These are phyloP conservation scores for Mrakia frigida DNA, from an alignment of 768 basidiomycete genomes.

Conservation along the genomic window DNA sequence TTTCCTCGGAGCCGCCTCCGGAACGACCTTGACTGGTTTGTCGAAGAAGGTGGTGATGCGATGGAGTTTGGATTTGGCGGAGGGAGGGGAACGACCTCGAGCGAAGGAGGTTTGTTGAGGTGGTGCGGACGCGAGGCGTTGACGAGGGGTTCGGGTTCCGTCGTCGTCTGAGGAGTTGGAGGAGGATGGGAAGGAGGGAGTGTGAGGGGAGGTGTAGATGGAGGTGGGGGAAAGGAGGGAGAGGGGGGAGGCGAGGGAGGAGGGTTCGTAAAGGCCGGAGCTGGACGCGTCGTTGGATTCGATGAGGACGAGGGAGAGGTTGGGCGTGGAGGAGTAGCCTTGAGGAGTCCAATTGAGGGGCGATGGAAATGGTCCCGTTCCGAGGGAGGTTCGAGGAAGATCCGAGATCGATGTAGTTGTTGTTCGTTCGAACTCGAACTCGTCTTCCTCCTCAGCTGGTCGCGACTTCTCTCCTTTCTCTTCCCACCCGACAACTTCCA, in stretches of 20 bases:
- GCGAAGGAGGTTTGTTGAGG: not conserved
- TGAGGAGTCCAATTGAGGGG: not conserved
- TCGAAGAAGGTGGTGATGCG: not conserved
- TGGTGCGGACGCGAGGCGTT: not conserved
- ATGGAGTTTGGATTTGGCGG: not conserved
- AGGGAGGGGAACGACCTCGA: not conserved
- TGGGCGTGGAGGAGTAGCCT: not conserved
- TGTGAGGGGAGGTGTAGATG: not conserved
- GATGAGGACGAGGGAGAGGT: not conserved
- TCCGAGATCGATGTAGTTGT: not conserved
- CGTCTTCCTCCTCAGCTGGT: no score
- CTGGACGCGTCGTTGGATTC: not conserved
- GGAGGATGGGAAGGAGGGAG: not conserved
- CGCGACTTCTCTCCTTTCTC: not conserved
- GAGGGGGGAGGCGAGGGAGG: not conserved
- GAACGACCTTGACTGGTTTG: not conserved
- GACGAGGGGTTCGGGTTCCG: not conserved
- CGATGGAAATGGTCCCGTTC: not conserved
- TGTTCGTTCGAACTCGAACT: not conserved
- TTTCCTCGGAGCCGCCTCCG: not conserved
- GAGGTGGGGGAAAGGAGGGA: not conserved
- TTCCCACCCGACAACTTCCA: not conserved
- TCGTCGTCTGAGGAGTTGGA: not conserved
- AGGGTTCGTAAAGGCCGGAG: not conserved
- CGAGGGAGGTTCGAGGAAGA: not conserved